Base-by-base conservation (phyloP, 75 land plant genomes). In the Selaginella moellendorffii region DNA sequence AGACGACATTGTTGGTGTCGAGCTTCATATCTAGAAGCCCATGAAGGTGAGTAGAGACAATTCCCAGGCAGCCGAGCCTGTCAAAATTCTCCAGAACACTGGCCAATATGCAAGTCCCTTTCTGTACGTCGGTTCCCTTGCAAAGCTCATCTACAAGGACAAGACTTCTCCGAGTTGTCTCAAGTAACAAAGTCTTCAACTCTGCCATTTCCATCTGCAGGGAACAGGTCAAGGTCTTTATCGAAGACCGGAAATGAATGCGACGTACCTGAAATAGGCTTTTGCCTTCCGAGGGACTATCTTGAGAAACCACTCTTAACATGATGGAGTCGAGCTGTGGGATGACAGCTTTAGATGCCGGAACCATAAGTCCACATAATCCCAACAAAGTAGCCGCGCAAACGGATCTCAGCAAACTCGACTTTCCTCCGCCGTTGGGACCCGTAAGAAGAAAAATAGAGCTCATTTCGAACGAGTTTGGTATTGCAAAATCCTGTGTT, bases 391-490 rank as follows among this genome's bases (percentile, higher is more conserved):
- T 65, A 36, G 96, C 90, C 25, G 98, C 98, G 83, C 96, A 80
- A 28, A 93, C 74, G n/a, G 96, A 83, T 68, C 98, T 70, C 29
- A 93, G 81, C 12, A 93, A 54, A 66, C 98, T 93, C 28, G 98
- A 93, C 77, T 93, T 93, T 27, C 98, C 98, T 68, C 97, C 97
- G 12, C 97, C 97, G 77, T 92, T 92, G 17, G 97, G 97, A 8
- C 97, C 97, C 24, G 97, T 88, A 28, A 92, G 73, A 68, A 92
- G 82, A 76, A 83, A 81, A 20, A 92, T 63, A 53, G 96, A 92
- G 26, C 68, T 63, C 97, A 92, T 85, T 30, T 78, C 74, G 0
- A 92, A 69, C 0, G 77, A 76, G 63, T 88, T 92, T n/a, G 58
- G 71, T 36, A 36, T n/a, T 36, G 14, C 46, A 14, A 36, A 5